Percentiles rank a stretch among this genome's conserved stretches.
Evolutionary conservation across 495 filamentous ascomycete genomes (phyloP).

Genomic region (Wilcoxina mikolae): DNA sequence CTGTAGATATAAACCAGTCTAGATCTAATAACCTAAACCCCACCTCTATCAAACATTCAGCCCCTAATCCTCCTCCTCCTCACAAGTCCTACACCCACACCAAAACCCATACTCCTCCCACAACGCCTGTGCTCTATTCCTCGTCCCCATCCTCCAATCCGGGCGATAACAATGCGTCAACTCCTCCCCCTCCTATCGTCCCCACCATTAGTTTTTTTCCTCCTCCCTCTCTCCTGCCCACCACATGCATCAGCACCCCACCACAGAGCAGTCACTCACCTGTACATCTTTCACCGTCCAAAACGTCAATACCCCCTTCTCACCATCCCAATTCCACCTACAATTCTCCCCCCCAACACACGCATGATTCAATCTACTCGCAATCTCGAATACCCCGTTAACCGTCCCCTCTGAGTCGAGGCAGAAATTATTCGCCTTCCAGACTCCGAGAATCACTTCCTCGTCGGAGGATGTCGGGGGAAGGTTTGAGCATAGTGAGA

Average conservation of each 20-base stretch:
- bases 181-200: conserved; percentile 19
- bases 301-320: conserved; percentile 15
- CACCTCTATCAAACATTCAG: too few species aligned
- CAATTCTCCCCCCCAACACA: conserved; percentile 22
- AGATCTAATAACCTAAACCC: too few species aligned
- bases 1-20: too few species aligned
- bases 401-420: conserved; percentile 14
- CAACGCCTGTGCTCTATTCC: conserved; percentile 18
- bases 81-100: conserved; percentile 18
- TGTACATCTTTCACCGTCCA: conserved; percentile 23
- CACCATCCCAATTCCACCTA: conserved; percentile 19
- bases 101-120: conserved; percentile 22
- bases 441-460: conserved; percentile 15
- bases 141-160: conserved; percentile 27
- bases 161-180: conserved; percentile 26
- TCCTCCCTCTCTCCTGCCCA: not conserved
- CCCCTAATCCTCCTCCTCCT: conserved; percentile 13
- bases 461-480: not conserved
- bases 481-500: conserved; percentile 9
- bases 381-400: conserved; percentile 18
- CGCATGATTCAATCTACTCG: conserved; percentile 24
- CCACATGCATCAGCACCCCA: not conserved
- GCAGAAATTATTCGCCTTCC: conserved; percentile 25
- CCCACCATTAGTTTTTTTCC: conserved; percentile 11
- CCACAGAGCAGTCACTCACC: conserved; percentile 14